phyloP scores from a whole-genome alignment of 108 stramenopile species.

The Nannochloropsis salina region DNA sequence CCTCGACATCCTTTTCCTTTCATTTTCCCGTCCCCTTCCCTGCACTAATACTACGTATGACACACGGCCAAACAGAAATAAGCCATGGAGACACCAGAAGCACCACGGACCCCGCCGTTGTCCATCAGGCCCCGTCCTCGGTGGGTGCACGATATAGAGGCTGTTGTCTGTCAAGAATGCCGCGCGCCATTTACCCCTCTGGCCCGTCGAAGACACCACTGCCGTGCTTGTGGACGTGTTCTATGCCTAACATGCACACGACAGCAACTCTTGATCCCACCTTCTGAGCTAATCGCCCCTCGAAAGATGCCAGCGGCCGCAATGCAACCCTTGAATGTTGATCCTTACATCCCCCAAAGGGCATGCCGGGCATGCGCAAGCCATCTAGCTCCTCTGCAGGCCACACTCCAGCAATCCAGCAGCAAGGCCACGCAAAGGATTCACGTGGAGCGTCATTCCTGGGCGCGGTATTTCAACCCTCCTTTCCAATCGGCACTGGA shows the following conservation, averaged over 20 bases:
- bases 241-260: constrained; percentile 42
- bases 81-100: not conserved
- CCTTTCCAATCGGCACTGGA: constrained; percentile 31
- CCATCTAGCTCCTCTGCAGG: constrained; percentile 28
- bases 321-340: not conserved
- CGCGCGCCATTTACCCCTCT: not conserved
- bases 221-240: constrained; percentile 43
- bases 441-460: not conserved
- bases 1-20: not conserved
- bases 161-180: not conserved
- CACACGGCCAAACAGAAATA: not conserved
- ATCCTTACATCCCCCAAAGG: not conserved
- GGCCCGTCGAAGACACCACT: constrained; percentile 43
- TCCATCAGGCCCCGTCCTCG: not conserved
- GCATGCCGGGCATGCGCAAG: constrained; percentile 24
- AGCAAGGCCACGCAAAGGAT: constrained; percentile 24
- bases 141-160: not conserved
- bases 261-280: constrained; percentile 3
- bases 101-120: not conserved
- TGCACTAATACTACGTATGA: not conserved
- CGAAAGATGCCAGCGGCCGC: not conserved
- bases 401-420: constrained; percentile 21
- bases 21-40: too few relatives aligned
- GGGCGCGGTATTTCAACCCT: not conserved
- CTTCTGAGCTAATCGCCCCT: not conserved